phyloP scores from a whole-genome alignment of 2,329 filamentous ascomycete species.

The Curvularia sp. region DNA sequence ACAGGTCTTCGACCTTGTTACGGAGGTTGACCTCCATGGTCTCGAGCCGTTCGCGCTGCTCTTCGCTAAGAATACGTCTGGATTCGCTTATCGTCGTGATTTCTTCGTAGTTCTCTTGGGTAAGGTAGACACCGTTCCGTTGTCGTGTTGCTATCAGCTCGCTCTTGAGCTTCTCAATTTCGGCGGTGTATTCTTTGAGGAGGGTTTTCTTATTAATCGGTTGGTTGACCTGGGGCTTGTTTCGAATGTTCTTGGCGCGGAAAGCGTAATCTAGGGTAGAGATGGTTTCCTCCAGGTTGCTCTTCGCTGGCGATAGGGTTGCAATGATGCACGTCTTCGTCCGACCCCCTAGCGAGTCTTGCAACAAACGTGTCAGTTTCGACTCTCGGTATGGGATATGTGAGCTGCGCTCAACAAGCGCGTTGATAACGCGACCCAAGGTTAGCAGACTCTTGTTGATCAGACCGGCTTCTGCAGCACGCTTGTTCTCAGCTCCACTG shows the following conservation, averaged over 20 bases:
- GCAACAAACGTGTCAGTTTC: constrained; percentile 90
- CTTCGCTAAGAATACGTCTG: constrained; percentile 85
- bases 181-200: constrained; percentile 84
- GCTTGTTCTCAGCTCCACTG: constrained; percentile 97
- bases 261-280: constrained; percentile 98
- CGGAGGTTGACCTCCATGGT: constrained; percentile 88
- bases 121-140: constrained; percentile 92
- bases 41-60: constrained; percentile 90
- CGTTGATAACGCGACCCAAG: constrained; percentile 95
- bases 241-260: constrained; percentile 96
- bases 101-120: constrained; percentile 87
- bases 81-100: constrained; percentile 93
- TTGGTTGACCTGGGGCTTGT: constrained; percentile 95
- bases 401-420: constrained; percentile 84
- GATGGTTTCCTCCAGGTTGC: constrained; percentile 96
- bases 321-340: constrained; percentile 99
- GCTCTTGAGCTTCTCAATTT: constrained; percentile 93
- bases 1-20: constrained; percentile 93
- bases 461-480: constrained; percentile 90
- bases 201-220: constrained; percentile 92
- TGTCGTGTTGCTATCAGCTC: constrained; percentile 92
- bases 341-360: constrained; percentile 93
- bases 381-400: constrained; percentile 96
- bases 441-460: constrained; percentile 99
- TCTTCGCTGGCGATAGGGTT: constrained; percentile 91